These are phyloP conservation scores for Gyromitra esculenta DNA, from an alignment of 2,329 filamentous ascomycete species.

Conservation along the genomic window DNA sequence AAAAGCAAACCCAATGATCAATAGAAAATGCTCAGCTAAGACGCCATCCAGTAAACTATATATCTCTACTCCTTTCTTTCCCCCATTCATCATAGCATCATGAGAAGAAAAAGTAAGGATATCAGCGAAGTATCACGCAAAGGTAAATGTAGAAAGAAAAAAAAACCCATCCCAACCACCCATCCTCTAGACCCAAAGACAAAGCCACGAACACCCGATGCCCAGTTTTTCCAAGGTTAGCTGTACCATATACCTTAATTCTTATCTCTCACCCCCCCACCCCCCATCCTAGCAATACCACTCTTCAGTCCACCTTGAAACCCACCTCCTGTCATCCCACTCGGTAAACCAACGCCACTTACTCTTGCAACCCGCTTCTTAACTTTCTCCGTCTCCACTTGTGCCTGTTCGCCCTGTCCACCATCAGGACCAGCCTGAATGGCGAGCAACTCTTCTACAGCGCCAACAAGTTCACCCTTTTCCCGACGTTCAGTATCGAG, in stretches of 20 bases:
- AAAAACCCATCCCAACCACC: conserved; percentile 5
- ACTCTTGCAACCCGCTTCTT: conserved; percentile 57
- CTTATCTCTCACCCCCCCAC: conserved; percentile 48
- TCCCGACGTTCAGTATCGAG: conserved; percentile 80
- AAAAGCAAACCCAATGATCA: conserved; percentile 1
- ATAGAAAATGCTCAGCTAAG: conserved; percentile 14
- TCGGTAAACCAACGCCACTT: conserved; percentile 58
- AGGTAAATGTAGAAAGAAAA: background rate
- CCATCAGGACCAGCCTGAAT: conserved; percentile 66
- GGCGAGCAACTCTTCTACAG: conserved; percentile 84
- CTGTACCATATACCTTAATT: conserved; percentile 16
- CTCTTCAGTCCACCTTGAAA: conserved; percentile 53
- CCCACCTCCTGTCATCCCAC: conserved; percentile 52
- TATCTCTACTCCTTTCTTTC: background rate
- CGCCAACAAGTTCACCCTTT: conserved; percentile 82
- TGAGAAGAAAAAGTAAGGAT: conserved; percentile 5
- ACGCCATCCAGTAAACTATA: conserved; percentile 11
- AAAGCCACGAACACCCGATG: conserved; percentile 22
- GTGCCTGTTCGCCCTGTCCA: conserved; percentile 61
- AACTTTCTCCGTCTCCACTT: conserved; percentile 59
- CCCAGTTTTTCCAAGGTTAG: conserved; percentile 21
- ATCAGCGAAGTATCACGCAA: conserved; percentile 7
- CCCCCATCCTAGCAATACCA: conserved; percentile 57
- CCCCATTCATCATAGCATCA: background rate
- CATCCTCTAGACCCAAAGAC: conserved; percentile 16